phyloP scores from a whole-genome alignment of 129 eudicot species.

The Arctium lappa region DNA sequence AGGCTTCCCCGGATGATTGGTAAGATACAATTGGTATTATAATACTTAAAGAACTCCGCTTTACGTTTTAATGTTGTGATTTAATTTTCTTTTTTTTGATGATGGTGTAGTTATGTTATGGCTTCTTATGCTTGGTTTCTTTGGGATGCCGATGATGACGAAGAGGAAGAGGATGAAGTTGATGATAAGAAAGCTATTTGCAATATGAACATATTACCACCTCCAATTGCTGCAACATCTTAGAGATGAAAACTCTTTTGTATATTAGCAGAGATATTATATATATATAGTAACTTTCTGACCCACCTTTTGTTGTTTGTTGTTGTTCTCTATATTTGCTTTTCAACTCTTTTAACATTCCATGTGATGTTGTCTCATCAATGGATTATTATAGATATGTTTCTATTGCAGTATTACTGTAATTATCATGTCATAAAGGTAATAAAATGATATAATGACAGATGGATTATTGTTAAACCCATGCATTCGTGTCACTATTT shows the following conservation, averaged over 20 bases:
- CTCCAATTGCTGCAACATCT: conserved; percentile 57
- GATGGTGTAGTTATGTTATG: conserved; percentile 45
- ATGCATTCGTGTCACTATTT: not conserved
- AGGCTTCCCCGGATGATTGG: conserved; percentile 69
- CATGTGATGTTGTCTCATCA: conserved; percentile 12
- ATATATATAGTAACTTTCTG: conserved; percentile 29
- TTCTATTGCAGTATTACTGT: conserved; percentile 18
- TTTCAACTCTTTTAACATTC: conserved; percentile 13
- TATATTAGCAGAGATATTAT: conserved; percentile 29
- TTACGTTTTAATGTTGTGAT: not conserved
- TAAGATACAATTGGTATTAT: not conserved
- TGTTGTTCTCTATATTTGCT: conserved; percentile 14
- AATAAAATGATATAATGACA: conserved; percentile 21
- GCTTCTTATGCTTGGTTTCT: conserved; percentile 63
- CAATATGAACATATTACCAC: conserved; percentile 16
- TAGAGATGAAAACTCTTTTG: conserved; percentile 31
- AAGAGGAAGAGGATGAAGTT: conserved; percentile 20
- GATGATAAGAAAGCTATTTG: conserved; percentile 13
- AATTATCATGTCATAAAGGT: conserved; percentile 23
- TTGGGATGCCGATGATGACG: conserved; percentile 56
- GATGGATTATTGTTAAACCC: not conserved
- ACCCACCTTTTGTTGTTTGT: conserved; percentile 30
- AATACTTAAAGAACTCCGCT: not conserved
- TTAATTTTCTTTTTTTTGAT: not conserved
- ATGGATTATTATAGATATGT: conserved; percentile 6